Evolutionary conservation across 768 basidiomycete genomes (phyloP).

Genomic region (Suillus variegatus): DNA sequence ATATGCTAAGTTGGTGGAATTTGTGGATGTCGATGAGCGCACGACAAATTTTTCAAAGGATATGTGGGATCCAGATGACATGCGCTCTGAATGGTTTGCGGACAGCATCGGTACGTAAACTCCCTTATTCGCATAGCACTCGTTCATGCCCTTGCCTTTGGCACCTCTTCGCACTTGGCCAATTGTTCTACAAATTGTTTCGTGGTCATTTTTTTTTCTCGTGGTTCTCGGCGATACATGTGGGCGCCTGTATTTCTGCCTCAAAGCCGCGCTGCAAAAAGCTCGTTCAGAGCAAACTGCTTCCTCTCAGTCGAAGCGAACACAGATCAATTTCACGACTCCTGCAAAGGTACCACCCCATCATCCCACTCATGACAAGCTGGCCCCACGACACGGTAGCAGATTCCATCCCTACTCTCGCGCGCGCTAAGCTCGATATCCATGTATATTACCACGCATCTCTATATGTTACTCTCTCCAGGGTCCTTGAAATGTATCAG

Average conservation of each 20-base stretch:
- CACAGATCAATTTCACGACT: constrained; percentile 62
- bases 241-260: neutral
- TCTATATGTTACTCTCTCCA: neutral
- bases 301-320: constrained; percentile 55
- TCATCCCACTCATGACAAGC: constrained; percentile 19
- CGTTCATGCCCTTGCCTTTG: constrained; percentile 6
- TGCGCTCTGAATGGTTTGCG: constrained; percentile 73
- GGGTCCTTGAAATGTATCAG: too few relatives aligned
- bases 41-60: constrained; percentile 76
- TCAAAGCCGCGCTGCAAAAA: constrained; percentile 64
- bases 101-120: constrained; percentile 69
- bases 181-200: constrained; percentile 9
- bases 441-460: neutral
- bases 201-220: neutral
- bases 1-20: constrained; percentile 94
- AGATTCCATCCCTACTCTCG: constrained; percentile 32
- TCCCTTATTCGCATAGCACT: neutral
- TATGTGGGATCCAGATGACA: constrained; percentile 72
- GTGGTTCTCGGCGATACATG: constrained; percentile 3
- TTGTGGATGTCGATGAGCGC: constrained; percentile 88
- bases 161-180: constrained; percentile 7
- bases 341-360: constrained; percentile 20
- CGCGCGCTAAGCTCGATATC: constrained; percentile 19
- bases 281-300: constrained; percentile 61
- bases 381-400: constrained; percentile 19